Evolutionary conservation across 192 early-diverging fungal species (phyloP).

Genomic region (Linnemannia schmuckeri): DNA sequence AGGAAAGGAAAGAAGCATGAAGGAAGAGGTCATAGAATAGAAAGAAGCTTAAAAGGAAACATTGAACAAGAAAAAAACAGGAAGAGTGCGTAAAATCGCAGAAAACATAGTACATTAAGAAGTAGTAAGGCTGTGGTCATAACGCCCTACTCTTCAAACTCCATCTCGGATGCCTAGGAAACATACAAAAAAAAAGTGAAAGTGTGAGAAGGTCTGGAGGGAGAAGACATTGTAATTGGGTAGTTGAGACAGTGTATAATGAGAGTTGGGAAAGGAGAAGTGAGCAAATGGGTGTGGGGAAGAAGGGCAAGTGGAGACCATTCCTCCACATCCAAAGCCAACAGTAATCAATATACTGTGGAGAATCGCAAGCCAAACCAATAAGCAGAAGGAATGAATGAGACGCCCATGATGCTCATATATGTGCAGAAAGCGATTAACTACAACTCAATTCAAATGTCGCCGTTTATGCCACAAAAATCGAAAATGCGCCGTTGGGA

Average conservation of each 20-base stretch:
- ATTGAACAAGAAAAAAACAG: not conserved
- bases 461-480: not conserved
- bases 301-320: not conserved
- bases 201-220: not conserved
- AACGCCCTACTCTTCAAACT: slow-evolving; percentile 8
- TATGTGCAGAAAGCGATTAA: not conserved
- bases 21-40: not conserved
- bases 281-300: not conserved
- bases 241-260: not conserved
- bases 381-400: not conserved
- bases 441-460: not conserved
- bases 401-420: not conserved
- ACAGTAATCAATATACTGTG: not conserved
- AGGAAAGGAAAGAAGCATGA: not conserved
- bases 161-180: slow-evolving; percentile 37
- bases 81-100: not conserved
- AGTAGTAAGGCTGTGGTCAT: not conserved
- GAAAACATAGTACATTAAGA: not conserved
- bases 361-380: not conserved
- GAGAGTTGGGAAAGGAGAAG: not conserved
- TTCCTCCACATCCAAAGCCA: not conserved
- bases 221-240: not conserved
- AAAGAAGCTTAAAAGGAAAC: not conserved
- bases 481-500: slow-evolving; percentile 1
- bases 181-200: not conserved